Percentiles rank a stretch among this genome's conserved stretches.
phyloP scores from a whole-genome alignment of 805 yeast genomes.

The Clavispora vitiphila region DNA sequence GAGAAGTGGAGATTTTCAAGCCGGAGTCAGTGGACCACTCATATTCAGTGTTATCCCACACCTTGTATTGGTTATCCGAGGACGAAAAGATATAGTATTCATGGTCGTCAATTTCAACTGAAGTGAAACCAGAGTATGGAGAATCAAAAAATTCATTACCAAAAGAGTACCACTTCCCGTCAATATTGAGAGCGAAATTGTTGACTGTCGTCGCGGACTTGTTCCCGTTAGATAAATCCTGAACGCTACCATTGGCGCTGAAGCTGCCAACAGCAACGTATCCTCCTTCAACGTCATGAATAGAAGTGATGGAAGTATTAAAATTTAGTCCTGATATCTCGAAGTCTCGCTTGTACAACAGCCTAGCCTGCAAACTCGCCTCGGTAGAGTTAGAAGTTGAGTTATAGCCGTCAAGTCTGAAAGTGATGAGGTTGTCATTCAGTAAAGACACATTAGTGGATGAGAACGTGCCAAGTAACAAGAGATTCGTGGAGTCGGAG shows the following conservation, averaged over 20 bases:
- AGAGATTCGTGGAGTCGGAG: constrained; percentile 25
- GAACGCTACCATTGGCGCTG: constrained; percentile 17
- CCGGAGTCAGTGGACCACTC: constrained; percentile 27
- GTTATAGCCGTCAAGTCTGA: constrained; percentile 26
- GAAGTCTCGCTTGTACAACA: constrained; percentile 13
- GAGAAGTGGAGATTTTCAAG: constrained; percentile 25
- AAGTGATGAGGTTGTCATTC: constrained; percentile 24
- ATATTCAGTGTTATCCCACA: constrained; percentile 39
- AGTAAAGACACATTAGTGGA: constrained; percentile 25
- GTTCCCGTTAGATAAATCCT: constrained; percentile 27
- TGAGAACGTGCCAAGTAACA: constrained; percentile 45
- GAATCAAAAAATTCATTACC: constrained; percentile 26
- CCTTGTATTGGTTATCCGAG: constrained; percentile 15
- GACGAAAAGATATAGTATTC: constrained; percentile 40
- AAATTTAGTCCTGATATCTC: constrained; percentile 26
- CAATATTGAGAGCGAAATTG: constrained; percentile 34
- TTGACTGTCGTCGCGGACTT: constrained; percentile 18
- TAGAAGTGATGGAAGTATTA: constrained; percentile 23
- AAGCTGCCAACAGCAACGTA: constrained; percentile 29
- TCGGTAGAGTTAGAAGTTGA: constrained; percentile 27
- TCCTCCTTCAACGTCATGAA: constrained; percentile 18
- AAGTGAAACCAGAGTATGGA: constrained; percentile 27
- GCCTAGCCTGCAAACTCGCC: constrained; percentile 6
- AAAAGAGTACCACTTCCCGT: constrained; percentile 40
- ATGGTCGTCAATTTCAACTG: constrained; percentile 30